A percentile compares a stretch with the other conserved stretches of the same genome.
Evolutionary conservation across 805 yeast genomes (phyloP).

Genomic region (Yarrowia sp.): DNA sequence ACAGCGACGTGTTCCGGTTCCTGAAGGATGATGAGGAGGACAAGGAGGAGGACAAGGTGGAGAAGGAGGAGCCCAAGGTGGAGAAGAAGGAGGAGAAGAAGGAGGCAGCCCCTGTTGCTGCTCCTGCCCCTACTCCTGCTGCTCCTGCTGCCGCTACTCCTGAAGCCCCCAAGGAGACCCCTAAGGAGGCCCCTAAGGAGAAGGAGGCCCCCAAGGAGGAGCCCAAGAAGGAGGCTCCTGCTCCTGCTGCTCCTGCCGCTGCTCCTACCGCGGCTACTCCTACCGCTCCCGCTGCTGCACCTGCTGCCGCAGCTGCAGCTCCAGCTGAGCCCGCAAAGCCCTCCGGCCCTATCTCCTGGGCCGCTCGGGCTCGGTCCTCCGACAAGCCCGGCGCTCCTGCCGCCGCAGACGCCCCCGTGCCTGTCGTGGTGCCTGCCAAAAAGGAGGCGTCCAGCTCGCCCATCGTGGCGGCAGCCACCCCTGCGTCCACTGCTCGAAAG

Average conservation of each 20-base stretch:
- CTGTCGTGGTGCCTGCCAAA: slow-evolving; percentile 27
- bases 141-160: not conserved
- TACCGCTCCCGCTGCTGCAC: not conserved
- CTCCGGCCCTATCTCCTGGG: slow-evolving; percentile 36
- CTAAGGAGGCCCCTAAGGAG: not conserved
- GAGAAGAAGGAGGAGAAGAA: not conserved
- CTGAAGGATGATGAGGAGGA: slow-evolving; percentile 38
- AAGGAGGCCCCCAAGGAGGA: slow-evolving; percentile 11
- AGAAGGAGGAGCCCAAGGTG: not conserved
- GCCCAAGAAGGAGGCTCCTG: not conserved
- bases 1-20: slow-evolving; percentile 43
- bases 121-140: slow-evolving; percentile 18
- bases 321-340: slow-evolving; percentile 27
- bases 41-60: slow-evolving; percentile 29
- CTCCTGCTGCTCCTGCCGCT: not conserved
- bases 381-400: slow-evolving; percentile 27
- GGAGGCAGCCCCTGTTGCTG: not conserved
- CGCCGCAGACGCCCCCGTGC: slow-evolving; percentile 25
- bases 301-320: slow-evolving; percentile 11
- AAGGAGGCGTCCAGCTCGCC: slow-evolving; percentile 25
- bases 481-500: slow-evolving; percentile 13
- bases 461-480: not conserved
- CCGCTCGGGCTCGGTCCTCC: slow-evolving; percentile 34
- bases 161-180: not conserved
- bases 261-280: not conserved